Base-by-base conservation (phyloP, 352 stramenopile species). In the Globisporangium uncinulatum region DNA sequence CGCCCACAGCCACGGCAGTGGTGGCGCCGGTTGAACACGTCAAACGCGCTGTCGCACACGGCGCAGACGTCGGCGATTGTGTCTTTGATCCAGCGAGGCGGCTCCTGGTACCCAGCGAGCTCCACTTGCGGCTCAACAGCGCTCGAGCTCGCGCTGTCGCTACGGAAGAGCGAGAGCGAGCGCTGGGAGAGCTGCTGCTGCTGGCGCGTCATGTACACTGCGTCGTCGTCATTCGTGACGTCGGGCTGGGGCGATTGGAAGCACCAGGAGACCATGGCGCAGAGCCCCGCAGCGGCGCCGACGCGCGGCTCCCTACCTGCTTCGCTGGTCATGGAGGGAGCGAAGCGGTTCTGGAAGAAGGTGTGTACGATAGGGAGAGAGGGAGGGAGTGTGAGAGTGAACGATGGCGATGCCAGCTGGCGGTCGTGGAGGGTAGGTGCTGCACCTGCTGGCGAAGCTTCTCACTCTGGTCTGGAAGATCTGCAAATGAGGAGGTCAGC, bases 1-100 rank as follows among this genome's bases (percentile, higher is more conserved):
- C 75, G 68, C 0, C 79, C 79, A 45, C 79, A 89, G 36, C 65
- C 62, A 37, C 79, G 73, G 31, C 79, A 89, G 58, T 89, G 79
- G 61, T 89, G 79, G 54, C 84, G 86, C 48, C 79, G 76, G 52
- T 69, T 86, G 43, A 86, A 65, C 63, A 87, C 59, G 51, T 85
- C 77, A 58, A 91, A 91, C 59, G 70, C 49, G 21, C 56, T 48
- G 49, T 61, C 55, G 57, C 81, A 91, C 46, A 69, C 58, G 54
- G 61, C 54, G 61, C 81, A 91, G n/a, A 54, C 64, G 47, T 83
- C 69, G 19, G 84, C 59, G 37, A 73, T 55, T 19, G 76, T 63
- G 61, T 88, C 77, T 42, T 86, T 76, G 56, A 87, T 36, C 80
- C 80, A 90, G 2, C 62, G 71, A 42, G 77, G 73, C 34, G 79